Conservation (phyloP, 108 stramenopile species). For the Aurantiochytrium sp. region DNA sequence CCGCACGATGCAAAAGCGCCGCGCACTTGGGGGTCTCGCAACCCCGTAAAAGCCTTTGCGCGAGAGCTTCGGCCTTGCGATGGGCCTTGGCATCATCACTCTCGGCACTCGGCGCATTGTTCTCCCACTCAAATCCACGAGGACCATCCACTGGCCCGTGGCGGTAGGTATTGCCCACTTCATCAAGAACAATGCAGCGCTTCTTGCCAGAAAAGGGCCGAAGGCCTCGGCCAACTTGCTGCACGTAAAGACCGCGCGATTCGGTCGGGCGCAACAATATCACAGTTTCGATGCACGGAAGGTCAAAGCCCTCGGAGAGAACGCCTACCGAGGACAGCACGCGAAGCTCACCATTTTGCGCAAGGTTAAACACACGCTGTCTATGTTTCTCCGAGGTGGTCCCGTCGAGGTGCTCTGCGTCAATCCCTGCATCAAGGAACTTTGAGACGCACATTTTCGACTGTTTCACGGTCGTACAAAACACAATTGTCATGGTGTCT, state of each 20-base stretch:
- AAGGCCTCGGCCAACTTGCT: constrained; percentile 20
- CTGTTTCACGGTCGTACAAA: neutral
- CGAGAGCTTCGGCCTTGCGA: neutral
- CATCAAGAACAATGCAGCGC: neutral
- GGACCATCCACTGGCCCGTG: constrained; percentile 1
- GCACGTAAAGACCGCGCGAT: neutral
- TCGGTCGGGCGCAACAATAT: neutral
- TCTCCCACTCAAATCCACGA: neutral
- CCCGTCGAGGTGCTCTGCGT: constrained; percentile 14
- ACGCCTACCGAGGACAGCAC: neutral
- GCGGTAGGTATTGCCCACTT: neutral
- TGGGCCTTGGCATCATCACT: neutral
- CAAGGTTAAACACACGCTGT: neutral
- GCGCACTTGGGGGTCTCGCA: neutral
- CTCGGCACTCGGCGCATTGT: neutral
- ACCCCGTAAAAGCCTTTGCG: neutral
- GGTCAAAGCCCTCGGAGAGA: constrained; percentile 15
- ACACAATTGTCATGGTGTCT: neutral
- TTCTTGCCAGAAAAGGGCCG: neutral
- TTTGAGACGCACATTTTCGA: neutral
- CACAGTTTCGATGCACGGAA: neutral
- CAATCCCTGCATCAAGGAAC: neutral
- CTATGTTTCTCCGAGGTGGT: neutral
- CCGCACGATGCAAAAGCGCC: neutral
- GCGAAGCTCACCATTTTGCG: neutral